Evolutionary conservation across 495 filamentous ascomycete species (phyloP).

Genomic region (Talaromyces proteolyticus): DNA sequence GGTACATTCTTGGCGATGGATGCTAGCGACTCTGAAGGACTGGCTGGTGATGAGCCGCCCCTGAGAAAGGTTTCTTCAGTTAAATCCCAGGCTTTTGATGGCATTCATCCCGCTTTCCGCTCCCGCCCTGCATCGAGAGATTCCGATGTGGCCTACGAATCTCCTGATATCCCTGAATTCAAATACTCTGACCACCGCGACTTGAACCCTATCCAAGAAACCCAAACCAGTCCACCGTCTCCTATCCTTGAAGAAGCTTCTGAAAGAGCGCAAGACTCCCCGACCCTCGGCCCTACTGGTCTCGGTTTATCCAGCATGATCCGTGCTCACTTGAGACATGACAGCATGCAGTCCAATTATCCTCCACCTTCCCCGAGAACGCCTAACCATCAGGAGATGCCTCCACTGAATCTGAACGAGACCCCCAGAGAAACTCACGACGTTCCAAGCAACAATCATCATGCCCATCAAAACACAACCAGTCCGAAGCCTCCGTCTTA

Average conservation of each 20-base stretch:
- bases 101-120: conserved; percentile 24
- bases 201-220: conserved; percentile 37
- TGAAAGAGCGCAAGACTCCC: conserved; percentile 61
- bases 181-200: conserved; percentile 36
- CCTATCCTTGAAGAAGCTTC: conserved; percentile 17
- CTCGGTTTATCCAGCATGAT: conserved; percentile 76
- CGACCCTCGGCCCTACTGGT: conserved; percentile 63
- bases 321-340: conserved; percentile 75
- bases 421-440: conserved; percentile 17
- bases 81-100: conserved; percentile 19
- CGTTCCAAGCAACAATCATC: conserved; percentile 28
- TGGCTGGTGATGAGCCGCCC: conserved; percentile 18
- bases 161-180: conserved; percentile 27
- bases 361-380: conserved; percentile 40
- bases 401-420: neutral
- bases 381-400: conserved; percentile 4
- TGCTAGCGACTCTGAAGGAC: conserved; percentile 38
- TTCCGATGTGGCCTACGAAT: conserved; percentile 3
- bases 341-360: conserved; percentile 77
- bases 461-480: conserved; percentile 10
- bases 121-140: conserved; percentile 11
- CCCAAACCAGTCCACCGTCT: conserved; percentile 10
- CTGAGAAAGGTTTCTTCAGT: conserved; percentile 20
- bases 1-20: conserved; percentile 40
- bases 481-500: neutral